Evolutionary conservation across 2,329 filamentous ascomycete genomes (phyloP), one percentile per base, ranked within the genome.

Genomic region (Ophiocordyceps robertsii): DNA sequence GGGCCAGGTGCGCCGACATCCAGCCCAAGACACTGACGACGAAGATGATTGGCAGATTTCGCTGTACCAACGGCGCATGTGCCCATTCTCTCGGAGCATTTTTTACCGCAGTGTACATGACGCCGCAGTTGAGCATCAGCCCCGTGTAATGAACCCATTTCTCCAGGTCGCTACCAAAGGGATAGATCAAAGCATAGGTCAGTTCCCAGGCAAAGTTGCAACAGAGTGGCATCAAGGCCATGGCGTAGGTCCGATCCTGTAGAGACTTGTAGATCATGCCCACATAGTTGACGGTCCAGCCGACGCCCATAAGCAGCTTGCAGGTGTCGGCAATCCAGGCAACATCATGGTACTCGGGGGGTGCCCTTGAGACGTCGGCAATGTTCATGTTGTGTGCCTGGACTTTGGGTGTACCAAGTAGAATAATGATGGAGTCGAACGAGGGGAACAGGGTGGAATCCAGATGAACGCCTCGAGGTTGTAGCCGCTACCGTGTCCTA

Each of bases 121-220:
- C 41, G 30, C 37, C 37, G 37, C 37, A 39, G 31, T 43, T 43
- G 8, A 43, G 41, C 6, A 43, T 7, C 6, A 43, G 21, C 17
- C 41, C 37, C 13, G 16, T 29, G 12, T 16, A 39, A 6, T 39
- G 41, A 14, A 43, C 41, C 19, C 29, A 36, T 8, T 29, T 43
- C 24, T 43, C 41, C 7, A 38, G 37, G 7, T 11, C 12, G 31
- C 30, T 43, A 14, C 37, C 30, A 21, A 38, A 43, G 0, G 41
- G 41, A 17, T 43, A 43, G 37, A 43, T 39, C n/a, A 43, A 12
- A 12, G 41, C 37, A n/a, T 43, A 43, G 1, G 37, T 38, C 27
- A 39, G 14, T 29, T 43, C 41, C 41, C 41, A 43, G 4, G 41
- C 41, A 16, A 43, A 43, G 27, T 43, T 43, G 24, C 41, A 43